These are phyloP conservation scores for Trichoderma gamsii DNA, from an alignment of 495 filamentous ascomycete genomes.

Conservation along the genomic window DNA sequence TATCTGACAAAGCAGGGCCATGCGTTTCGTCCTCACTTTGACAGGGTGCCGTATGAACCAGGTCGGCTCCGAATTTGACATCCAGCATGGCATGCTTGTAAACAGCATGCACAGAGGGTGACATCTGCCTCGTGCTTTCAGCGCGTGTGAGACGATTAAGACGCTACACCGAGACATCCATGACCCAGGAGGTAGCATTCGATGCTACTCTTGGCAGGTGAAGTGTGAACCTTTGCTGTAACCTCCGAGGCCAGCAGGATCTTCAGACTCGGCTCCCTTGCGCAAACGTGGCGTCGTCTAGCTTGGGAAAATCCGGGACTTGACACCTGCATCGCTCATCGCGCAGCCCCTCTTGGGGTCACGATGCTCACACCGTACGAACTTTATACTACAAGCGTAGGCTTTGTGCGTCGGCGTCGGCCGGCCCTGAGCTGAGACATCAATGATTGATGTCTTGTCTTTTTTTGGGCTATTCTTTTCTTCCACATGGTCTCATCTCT, in stretches of 20 bases:
- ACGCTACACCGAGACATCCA: not conserved
- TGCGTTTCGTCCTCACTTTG: not conserved
- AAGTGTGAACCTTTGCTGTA: not conserved
- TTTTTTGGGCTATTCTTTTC: not conserved
- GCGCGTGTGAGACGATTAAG: not conserved
- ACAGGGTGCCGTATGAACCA: not conserved
- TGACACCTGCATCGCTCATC: not conserved
- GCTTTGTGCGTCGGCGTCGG: not conserved
- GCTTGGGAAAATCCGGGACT: conserved; percentile 2
- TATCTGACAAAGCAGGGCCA: not conserved
- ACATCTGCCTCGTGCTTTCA: not conserved
- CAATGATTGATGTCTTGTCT: not conserved
- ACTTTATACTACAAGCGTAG: not conserved
- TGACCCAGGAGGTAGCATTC: not conserved
- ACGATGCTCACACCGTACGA: not conserved
- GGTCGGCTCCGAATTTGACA: not conserved
- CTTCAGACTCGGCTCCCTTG: not conserved
- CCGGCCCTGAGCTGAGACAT: not conserved
- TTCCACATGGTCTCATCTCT: not conserved
- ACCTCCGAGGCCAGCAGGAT: not conserved
- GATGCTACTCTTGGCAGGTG: not conserved
- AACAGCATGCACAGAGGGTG: not conserved
- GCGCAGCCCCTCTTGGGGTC: not conserved
- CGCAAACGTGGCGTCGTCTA: not conserved
- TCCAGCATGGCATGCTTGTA: no score